phyloP scores from a whole-genome alignment of 768 basidiomycete genomes.

The Lactifluus subvellereus region DNA sequence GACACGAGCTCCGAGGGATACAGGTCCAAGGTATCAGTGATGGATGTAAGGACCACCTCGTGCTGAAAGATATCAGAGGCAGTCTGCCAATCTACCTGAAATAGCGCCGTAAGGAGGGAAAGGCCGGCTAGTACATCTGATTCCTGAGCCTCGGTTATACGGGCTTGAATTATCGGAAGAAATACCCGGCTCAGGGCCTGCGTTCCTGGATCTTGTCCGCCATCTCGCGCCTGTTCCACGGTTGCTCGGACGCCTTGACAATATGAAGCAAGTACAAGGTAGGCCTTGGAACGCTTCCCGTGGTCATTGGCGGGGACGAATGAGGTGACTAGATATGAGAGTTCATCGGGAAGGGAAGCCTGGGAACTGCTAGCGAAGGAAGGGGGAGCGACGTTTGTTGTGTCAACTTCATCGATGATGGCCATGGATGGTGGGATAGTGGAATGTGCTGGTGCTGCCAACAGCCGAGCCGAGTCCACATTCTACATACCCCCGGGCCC shows the following conservation, averaged over 20 bases:
- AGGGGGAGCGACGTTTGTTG: background rate
- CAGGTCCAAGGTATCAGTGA: slow-evolving; percentile 70
- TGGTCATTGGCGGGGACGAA: slow-evolving; percentile 18
- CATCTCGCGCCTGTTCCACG: slow-evolving; percentile 33
- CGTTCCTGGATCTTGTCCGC: slow-evolving; percentile 41
- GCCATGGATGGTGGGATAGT: slow-evolving; percentile 4
- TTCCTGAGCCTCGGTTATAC: slow-evolving; percentile 54
- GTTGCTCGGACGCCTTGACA: slow-evolving; percentile 52
- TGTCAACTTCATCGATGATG: slow-evolving; percentile 11
- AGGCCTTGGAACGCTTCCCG: slow-evolving; percentile 55
- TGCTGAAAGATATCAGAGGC: slow-evolving; percentile 59
- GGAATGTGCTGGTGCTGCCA: background rate
- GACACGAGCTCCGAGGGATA: slow-evolving; percentile 44
- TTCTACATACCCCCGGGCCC: no score
- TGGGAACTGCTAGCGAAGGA: background rate
- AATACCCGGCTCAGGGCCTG: slow-evolving; percentile 47
- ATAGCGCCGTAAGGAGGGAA: slow-evolving; percentile 69
- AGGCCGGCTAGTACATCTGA: slow-evolving; percentile 46
- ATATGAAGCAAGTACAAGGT: slow-evolving; percentile 59
- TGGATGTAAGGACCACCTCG: slow-evolving; percentile 56
- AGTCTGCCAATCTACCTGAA: slow-evolving; percentile 71
- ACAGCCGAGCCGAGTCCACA: no score
- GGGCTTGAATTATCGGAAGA: slow-evolving; percentile 41
- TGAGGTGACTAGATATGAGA: slow-evolving; percentile 21
- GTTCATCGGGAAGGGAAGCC: slow-evolving; percentile 22